Conservation (phyloP, 2,329 filamentous ascomycete species). For the Samsoniella hepiali region DNA sequence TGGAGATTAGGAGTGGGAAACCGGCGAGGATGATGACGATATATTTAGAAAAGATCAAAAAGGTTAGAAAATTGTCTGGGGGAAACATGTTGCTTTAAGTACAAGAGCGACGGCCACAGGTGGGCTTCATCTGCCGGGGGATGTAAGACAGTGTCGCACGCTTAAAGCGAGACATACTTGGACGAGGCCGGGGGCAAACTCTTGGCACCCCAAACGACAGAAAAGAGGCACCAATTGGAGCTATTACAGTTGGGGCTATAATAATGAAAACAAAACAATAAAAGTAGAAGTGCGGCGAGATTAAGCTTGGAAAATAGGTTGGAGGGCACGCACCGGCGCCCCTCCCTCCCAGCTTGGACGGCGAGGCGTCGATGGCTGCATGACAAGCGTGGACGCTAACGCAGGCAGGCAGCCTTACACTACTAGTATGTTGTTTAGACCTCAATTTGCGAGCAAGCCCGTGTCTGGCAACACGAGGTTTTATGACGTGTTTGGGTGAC, state of each 20-base stretch:
- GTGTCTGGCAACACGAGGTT: neutral
- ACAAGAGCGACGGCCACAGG: neutral
- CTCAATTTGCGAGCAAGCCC: neutral
- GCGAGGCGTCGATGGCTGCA: neutral
- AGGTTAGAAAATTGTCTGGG: no score
- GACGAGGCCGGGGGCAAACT: constrained; percentile 1
- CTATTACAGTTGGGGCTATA: neutral
- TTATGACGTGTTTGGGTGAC: neutral
- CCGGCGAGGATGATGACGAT: neutral
- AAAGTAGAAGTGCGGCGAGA: neutral
- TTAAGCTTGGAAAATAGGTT: neutral
- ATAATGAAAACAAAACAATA: neutral
- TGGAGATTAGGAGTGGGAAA: neutral
- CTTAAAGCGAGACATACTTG: constrained; percentile 5
- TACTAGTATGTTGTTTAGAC: neutral
- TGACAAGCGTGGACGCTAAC: neutral
- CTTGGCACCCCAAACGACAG: neutral
- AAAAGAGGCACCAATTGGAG: neutral
- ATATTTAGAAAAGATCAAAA: no score
- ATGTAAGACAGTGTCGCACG: neutral
- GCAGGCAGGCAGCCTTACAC: neutral
- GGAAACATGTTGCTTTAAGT: neutral
- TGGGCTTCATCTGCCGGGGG: neutral
- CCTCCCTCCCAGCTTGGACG: neutral
- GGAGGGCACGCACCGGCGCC: no score